Percentiles rank a stretch among this genome's conserved stretches.
These are phyloP conservation scores for Lentinula detonsa DNA, from an alignment of 768 basidiomycete genomes.

Conservation along the genomic window DNA sequence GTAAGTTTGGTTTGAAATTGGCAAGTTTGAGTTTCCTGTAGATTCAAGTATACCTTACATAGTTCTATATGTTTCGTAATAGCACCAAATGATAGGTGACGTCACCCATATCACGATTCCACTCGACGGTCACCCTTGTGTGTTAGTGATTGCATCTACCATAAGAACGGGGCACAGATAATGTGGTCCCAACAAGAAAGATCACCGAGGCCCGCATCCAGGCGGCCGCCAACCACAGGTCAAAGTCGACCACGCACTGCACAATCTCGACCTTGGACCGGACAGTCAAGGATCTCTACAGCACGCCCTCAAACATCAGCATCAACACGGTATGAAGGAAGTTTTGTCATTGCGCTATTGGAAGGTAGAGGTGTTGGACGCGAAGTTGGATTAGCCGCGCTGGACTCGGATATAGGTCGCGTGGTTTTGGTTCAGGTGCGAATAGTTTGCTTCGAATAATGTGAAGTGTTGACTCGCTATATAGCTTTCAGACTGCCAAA, in stretches of 20 bases:
- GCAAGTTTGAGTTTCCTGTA: too few species aligned
- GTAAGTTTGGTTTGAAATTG: not conserved
- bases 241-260: constrained; percentile 45
- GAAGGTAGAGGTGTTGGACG: constrained; percentile 75
- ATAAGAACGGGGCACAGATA: not conserved
- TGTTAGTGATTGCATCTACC: too few species aligned
- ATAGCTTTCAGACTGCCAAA: constrained; percentile 80
- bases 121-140: too few species aligned
- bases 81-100: not conserved
- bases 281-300: constrained; percentile 51
- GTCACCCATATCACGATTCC: not conserved
- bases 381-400: constrained; percentile 83
- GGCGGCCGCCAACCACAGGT: constrained; percentile 13
- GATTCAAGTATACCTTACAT: too few species aligned
- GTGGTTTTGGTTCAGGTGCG: constrained; percentile 73
- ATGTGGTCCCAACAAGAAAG: not conserved
- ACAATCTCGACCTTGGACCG: constrained; percentile 55
- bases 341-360: constrained; percentile 61
- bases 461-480: not conserved
- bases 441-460: not conserved
- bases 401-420: constrained; percentile 74
- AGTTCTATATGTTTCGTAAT: not conserved
- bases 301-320: constrained; percentile 63
- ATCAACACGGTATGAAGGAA: constrained; percentile 53
- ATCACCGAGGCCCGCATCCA: constrained; percentile 14